Base-by-base conservation (phyloP, 2,329 filamentous ascomycete genomes). In the Bimuria novae-zelandiae region DNA sequence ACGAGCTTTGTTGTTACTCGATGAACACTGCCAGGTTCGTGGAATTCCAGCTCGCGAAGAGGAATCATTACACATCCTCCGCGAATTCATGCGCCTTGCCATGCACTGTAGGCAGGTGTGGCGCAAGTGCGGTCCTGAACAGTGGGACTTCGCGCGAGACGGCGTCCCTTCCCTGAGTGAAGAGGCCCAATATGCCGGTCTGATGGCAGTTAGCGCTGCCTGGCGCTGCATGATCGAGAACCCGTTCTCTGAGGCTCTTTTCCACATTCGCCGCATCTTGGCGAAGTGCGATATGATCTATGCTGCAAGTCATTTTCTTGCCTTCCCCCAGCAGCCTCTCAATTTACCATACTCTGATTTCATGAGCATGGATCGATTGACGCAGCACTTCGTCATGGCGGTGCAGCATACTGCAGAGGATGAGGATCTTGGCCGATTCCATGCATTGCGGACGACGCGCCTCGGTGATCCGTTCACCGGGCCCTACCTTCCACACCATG, bases 51-150 rank as follows among this genome's bases (percentile, higher is more conserved):
- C n/a, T 16, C 12, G 8, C 3, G 39, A 41, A 22, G 11, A 43
- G 14, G 27, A 43, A 8, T 29, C 8, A 4, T 22, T 32, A 6
- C 16, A 19, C 16, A 21, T 43, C 12, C 8, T 43, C 8, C 41
- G 41, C 41, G 41, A 43, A 19, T 43, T 43, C 41, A 32, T 43
- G 17, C 41, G 41, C 8, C 25, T 43, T 22, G 41, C 41, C 7
- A 12, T 43, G 41, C 19, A 43, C 27, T 43, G 41, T 43, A 17
- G 11, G 4, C 23, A 30, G 12, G 16, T 43, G 4, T 43, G 41
- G 27, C 5, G 2, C 1, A n/a, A 7, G 10, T 43, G 22, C 16
- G 41, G 41, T 12, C 41, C 41, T 8, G 8, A 30, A n/a, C 16
- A 30, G 2, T 32, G 41, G 41, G n/a, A 43, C n/a, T 7, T 32